These are phyloP conservation scores for Chrysoporthe cubensis DNA, from an alignment of 2,329 filamentous ascomycete genomes.

Conservation along the genomic window DNA sequence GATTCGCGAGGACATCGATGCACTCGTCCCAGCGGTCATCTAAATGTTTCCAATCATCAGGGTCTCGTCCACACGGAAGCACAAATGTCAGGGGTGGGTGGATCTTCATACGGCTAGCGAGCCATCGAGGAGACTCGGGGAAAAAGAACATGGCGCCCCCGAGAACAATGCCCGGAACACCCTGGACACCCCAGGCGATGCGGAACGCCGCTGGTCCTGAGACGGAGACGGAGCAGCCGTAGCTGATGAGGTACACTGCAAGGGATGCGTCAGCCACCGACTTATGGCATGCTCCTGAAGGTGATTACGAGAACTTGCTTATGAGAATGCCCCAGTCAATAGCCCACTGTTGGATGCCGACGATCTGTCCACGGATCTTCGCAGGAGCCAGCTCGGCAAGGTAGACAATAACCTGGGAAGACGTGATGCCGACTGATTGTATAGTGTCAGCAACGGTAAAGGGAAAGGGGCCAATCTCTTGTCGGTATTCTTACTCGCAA, in stretches of 20 bases:
- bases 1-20: conserved; percentile 57
- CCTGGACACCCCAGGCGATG: conserved; percentile 66
- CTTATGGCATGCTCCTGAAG: conserved; percentile 43
- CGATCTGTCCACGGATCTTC: conserved; percentile 62
- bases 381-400: conserved; percentile 67
- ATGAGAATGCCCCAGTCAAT: conserved; percentile 73
- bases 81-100: background rate
- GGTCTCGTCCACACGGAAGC: background rate
- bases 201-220: conserved; percentile 60
- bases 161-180: conserved; percentile 56
- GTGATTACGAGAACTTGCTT: conserved; percentile 32
- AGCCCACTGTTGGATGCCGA: conserved; percentile 70
- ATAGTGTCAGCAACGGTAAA: background rate
- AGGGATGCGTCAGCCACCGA: conserved; percentile 62
- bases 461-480: background rate
- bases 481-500: conserved; percentile 39
- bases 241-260: conserved; percentile 37
- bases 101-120: conserved; percentile 51
- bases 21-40: conserved; percentile 71
- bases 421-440: conserved; percentile 68
- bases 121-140: conserved; percentile 70
- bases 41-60: background rate
- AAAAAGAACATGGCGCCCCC: conserved; percentile 63
- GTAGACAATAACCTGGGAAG: conserved; percentile 72
- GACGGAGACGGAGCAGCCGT: conserved; percentile 41